Evolutionary conservation across 2,329 filamentous ascomycete genomes (phyloP).

Genomic region (Calonectria hawksworthii): DNA sequence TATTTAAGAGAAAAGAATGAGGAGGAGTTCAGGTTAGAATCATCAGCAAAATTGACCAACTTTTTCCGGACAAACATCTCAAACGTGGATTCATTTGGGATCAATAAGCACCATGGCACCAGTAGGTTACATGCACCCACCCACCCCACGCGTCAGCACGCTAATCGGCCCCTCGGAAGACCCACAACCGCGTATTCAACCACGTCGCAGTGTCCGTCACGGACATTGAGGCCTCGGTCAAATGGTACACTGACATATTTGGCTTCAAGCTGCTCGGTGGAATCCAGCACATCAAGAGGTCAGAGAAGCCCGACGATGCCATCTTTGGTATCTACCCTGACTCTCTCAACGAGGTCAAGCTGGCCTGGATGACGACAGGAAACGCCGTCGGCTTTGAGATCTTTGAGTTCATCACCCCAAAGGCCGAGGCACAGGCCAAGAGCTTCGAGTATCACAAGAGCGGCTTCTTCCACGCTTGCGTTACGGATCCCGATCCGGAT

Average conservation of each 20-base stretch:
- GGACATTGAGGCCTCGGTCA: conserved; percentile 21
- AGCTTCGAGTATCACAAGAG: conserved; percentile 40
- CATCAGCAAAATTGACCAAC: background rate
- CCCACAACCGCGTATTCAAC: conserved; percentile 23
- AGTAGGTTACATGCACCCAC: background rate
- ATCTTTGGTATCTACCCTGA: conserved; percentile 50
- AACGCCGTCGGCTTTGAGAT: conserved; percentile 52
- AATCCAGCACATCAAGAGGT: conserved; percentile 27
- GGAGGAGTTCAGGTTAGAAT: background rate
- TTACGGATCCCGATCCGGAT: conserved; percentile 49
- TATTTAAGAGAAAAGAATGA: background rate
- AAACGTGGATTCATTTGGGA: background rate
- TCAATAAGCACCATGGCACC: conserved; percentile 5
- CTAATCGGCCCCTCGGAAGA: conserved; percentile 3
- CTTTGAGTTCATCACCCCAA: conserved; percentile 50
- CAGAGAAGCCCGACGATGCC: conserved; percentile 38
- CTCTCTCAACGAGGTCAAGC: conserved; percentile 46
- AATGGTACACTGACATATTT: conserved; percentile 30
- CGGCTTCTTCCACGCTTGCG: conserved; percentile 53
- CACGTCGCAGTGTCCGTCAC: conserved; percentile 26
- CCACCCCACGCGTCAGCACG: background rate
- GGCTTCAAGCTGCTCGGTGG: conserved; percentile 25
- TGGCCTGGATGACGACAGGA: conserved; percentile 48
- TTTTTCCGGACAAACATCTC: background rate
- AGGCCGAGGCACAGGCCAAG: conserved; percentile 14